Base-by-base conservation (phyloP, 305 asterid species). In the Striga hermonthica region DNA sequence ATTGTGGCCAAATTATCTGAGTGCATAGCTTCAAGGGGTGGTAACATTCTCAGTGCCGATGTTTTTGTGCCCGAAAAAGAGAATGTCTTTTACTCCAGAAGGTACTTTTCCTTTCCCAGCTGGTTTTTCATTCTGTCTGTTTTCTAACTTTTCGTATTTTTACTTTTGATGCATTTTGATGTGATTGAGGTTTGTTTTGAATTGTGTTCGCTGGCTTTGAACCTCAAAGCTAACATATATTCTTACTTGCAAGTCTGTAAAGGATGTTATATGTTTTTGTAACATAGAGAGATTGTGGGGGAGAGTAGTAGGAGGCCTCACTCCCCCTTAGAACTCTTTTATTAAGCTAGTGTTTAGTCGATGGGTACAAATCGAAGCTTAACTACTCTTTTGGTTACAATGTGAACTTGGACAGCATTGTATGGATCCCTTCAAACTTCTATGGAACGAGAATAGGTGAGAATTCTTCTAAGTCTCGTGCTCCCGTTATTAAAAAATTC, bases 11-110 rank as follows among this genome's bases (percentile, higher is more conserved):
- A 83, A 68, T 64, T 91, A 65, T 91, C 96, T 10, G 96, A 91
- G 53, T 91, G 98, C 75, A 86, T 91, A 74, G 95, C 98, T 73
- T 85, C 95, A 70, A 81, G 79, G 63, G 94, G 93, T 48, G 96
- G 96, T 44, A 89, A 89, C 81, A 90, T 90, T 74, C 92, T 89
- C 31, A 79, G 13, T 69, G 96, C 98, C 70, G 98, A 89, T 74
- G 72, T 92, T 70, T 92, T 89, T 65, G 98, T 92, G 67, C 98
- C 97, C 0, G 91, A 92, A 63, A 81, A 84, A 54, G 83, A 80
- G 73, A 80, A 84, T 61, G 95, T 83, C 39, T 92, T 92, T 79
- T 92, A 89, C 79, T 84, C 95, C 0, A 87, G 98, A 83, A 92
- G 98, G 97, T 89, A 38, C 48, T 8, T 1, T n/a, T 68, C 48